A percentile compares a stretch with the other conserved stretches of the same genome.
Conservation (phyloP, 164 flowering plant genomes). For the Saururus chinensis region DNA sequence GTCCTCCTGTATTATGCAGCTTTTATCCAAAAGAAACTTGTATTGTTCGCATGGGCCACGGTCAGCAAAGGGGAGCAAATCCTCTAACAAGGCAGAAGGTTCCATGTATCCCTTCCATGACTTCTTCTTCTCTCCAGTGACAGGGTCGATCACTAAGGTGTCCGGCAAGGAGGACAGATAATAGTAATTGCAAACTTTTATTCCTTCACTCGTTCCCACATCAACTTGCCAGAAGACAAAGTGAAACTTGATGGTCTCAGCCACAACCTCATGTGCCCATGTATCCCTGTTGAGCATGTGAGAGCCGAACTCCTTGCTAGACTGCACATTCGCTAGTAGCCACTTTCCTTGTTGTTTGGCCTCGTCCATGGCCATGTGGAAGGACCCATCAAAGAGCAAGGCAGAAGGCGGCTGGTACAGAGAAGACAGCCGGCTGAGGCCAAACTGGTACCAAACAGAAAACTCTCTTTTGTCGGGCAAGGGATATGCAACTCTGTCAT, state of each 20-base stretch:
- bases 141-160: constrained; percentile 75
- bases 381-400: neutral
- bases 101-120: constrained; percentile 80
- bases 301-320: constrained; percentile 86
- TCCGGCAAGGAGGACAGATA: constrained; percentile 61
- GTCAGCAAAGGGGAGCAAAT: constrained; percentile 71
- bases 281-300: constrained; percentile 91
- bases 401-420: neutral
- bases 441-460: no score
- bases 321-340: constrained; percentile 79
- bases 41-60: constrained; percentile 58
- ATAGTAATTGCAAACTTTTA: constrained; percentile 83
- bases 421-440: neutral
- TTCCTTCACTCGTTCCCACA: constrained; percentile 82
- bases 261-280: constrained; percentile 91
- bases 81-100: constrained; percentile 78
- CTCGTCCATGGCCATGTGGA: constrained; percentile 57
- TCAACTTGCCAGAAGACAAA: constrained; percentile 93
- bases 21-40: no score
- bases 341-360: constrained; percentile 61
- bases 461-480: no score
- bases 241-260: constrained; percentile 61
- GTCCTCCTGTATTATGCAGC: no score
- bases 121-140: constrained; percentile 86
- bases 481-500: no score